Evolutionary conservation across 2,329 filamentous ascomycete species (phyloP), one percentile per base, ranked within the genome.

Genomic region (Triangularia verruculosa): DNA sequence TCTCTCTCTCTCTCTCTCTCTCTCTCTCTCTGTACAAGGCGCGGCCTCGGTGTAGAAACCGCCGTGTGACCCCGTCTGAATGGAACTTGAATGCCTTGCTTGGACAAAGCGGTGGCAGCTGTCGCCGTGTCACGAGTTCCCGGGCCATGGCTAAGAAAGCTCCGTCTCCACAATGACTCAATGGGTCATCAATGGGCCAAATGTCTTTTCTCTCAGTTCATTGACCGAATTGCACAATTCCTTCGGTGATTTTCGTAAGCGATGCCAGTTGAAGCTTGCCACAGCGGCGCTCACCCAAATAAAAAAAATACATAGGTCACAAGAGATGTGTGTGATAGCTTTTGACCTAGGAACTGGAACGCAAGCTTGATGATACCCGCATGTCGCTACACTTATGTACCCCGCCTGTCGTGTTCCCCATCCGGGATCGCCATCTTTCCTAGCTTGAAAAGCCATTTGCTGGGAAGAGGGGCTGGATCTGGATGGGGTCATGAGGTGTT

Each of bases 341-440:
- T 20, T 11, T 17, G n/a, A 12, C 39, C 39, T 47, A 47, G 39
- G 39, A 47, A 47, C n/a, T 20, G 39, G 39, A 47, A 47, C 39
- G 39, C 39, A 47, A 27, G 51, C 25, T 65, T 59, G 57, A 57
- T 55, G 25, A 61, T 52, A 34, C 17, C 59, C 28, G 54, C 51
- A 58, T 53, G 28, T 24, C 20, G 20, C 53, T 64, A 25, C n/a
- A n/a, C 51, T 54, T 25, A 24, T 54, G 51, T 54, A 67, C 66
- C 66, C 63, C 63, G 63, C 66, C 63, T 67, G 61, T 61, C 53
- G 63, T 62, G 61, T 59, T 61, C 61, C 63, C 59, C 59, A 57
- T 63, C 43, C 57, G 22, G 60, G 57, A 62, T 54, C 43, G 25
- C 39, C 53, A 55, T 51, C 39, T 28, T 54, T 54, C 51, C 30